Evolutionary conservation across 768 basidiomycete genomes (phyloP).

Genomic region (Calocybe gangraenosa): DNA sequence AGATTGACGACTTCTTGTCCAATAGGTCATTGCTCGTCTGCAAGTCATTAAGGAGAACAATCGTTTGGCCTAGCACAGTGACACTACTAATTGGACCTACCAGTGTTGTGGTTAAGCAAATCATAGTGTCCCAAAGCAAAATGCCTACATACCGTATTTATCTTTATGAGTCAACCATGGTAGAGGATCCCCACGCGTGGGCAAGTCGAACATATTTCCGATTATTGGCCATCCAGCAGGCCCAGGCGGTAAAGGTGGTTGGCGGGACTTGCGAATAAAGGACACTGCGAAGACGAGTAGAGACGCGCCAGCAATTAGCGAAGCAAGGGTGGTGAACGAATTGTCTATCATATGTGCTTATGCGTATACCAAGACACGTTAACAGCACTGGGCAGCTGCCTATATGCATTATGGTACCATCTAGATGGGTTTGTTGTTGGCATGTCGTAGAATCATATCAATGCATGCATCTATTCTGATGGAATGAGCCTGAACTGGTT

Average conservation of each 20-base stretch:
- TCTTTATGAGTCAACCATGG: slow-evolving; percentile 20
- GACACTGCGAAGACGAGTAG: background rate
- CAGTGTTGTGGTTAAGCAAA: background rate
- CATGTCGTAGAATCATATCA: no score
- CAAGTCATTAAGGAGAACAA: slow-evolving; percentile 24
- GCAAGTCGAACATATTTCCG: slow-evolving; percentile 28
- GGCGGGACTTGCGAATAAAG: background rate
- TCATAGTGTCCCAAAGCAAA: background rate
- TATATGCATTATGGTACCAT: background rate
- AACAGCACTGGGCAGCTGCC: background rate
- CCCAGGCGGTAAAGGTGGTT: slow-evolving; percentile 22
- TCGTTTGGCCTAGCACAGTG: slow-evolving; percentile 21
- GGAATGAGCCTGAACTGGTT: no score
- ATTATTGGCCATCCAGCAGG: slow-evolving; percentile 27
- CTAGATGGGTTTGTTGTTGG: background rate
- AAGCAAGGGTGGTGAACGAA: background rate
- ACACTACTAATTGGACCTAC: slow-evolving; percentile 20
- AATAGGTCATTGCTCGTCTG: slow-evolving; percentile 29
- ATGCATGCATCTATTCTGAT: no score
- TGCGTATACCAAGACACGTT: background rate
- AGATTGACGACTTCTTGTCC: slow-evolving; percentile 28
- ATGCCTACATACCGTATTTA: slow-evolving; percentile 16
- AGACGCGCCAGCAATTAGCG: background rate
- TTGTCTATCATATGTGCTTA: background rate
- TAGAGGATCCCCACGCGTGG: slow-evolving; percentile 17